Percentiles rank a stretch among this genome's conserved stretches.
Evolutionary conservation across 306 rosid genomes (phyloP).

Genomic region (Quercus bicolor): DNA sequence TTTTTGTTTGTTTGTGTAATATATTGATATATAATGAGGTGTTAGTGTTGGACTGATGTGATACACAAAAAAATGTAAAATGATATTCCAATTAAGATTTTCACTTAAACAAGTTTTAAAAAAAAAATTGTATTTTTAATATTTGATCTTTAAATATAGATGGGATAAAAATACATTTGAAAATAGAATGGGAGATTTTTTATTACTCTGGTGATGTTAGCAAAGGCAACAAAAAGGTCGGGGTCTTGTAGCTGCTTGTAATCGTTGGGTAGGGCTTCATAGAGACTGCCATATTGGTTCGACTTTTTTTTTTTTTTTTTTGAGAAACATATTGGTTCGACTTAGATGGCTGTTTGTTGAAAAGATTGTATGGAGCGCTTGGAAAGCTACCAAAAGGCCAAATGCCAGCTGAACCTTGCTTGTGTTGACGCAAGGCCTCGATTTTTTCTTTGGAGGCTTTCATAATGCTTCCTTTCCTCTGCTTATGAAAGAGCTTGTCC

Average conservation of each 20-base stretch:
- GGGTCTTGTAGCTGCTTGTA: conserved; percentile 32
- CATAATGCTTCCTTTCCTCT: conserved; percentile 42
- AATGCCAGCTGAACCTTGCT: background rate
- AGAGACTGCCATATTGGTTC: conserved; percentile 50
- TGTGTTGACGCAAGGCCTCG: conserved; percentile 30
- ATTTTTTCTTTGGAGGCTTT: conserved; percentile 44
- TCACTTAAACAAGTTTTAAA: no score
- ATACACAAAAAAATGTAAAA: no score
- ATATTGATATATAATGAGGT: no score
- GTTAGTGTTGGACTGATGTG: no score
- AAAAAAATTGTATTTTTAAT: background rate
- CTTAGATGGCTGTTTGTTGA: conserved; percentile 29
- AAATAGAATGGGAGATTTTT: background rate
- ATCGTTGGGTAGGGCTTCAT: conserved; percentile 27
- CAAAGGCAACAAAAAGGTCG: conserved; percentile 40
- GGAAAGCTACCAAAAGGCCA: conserved; percentile 58
- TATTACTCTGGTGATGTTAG: conserved; percentile 48
- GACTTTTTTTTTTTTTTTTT: no score
- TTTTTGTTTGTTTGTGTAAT: no score
- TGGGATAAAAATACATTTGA: no score
- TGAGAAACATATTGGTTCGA: conserved; percentile 55
- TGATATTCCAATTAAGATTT: no score
- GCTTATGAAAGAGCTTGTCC: conserved; percentile 42
- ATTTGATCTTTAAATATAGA: no score
- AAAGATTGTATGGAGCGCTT: conserved; percentile 41